phyloP scores from a whole-genome alignment of 495 filamentous ascomycete species.

The Penicillium psychrofluorescens region DNA sequence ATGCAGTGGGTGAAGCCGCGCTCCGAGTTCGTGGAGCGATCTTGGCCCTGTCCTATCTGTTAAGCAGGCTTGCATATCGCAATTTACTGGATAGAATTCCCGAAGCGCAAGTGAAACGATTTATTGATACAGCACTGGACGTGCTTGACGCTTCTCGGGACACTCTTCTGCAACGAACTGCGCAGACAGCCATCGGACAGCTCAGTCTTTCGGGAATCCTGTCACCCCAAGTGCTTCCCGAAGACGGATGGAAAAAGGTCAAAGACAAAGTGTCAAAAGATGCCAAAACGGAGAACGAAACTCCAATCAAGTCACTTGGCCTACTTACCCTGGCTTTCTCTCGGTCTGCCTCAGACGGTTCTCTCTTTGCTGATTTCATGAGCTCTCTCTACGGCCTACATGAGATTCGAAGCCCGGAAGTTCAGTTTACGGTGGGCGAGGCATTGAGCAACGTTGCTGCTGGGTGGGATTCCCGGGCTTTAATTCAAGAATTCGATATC shows the following conservation, averaged over 20 bases:
- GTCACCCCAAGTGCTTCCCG: constrained; percentile 27
- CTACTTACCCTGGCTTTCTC: constrained; percentile 49
- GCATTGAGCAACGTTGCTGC: constrained; percentile 68
- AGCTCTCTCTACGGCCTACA: constrained; percentile 64
- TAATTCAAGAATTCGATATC: constrained; percentile 56
- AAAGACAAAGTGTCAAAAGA: constrained; percentile 52
- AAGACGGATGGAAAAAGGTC: constrained; percentile 34
- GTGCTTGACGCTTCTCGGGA: constrained; percentile 47
- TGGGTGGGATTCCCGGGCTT: constrained; percentile 68
- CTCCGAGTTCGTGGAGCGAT: constrained; percentile 56
- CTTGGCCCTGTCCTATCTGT: constrained; percentile 48
- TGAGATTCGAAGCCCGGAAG: constrained; percentile 73
- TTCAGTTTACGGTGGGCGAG: constrained; percentile 84
- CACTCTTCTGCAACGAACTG: constrained; percentile 48
- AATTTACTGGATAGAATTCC: constrained; percentile 20
- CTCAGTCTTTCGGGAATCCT: constrained; percentile 62
- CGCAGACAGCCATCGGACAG: constrained; percentile 63
- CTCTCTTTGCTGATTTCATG: constrained; percentile 38
- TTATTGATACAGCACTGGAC: constrained; percentile 34
- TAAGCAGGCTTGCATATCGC: constrained; percentile 52
- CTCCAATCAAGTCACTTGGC: constrained; percentile 70
- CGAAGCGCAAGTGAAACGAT: constrained; percentile 25
- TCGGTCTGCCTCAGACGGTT: constrained; percentile 21
- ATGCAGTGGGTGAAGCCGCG: constrained; percentile 52
- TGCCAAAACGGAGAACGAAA: constrained; percentile 76